Conservation (phyloP, 2,329 filamentous ascomycete genomes). For the Furcasterigmium furcatum region DNA sequence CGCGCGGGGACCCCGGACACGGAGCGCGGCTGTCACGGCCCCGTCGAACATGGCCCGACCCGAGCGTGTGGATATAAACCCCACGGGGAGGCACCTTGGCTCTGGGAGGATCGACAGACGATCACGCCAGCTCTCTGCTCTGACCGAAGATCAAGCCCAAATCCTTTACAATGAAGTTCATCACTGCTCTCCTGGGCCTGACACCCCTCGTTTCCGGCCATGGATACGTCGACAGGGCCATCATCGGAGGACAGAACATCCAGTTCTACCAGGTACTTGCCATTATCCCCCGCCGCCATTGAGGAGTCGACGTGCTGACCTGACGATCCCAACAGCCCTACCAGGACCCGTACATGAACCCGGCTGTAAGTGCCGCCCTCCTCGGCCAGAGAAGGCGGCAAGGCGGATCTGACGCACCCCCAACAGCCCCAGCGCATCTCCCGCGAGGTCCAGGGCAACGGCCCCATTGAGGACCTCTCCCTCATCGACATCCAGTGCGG, state of each 20-base stretch:
- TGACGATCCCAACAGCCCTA: slow-evolving; percentile 15
- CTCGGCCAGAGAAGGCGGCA: no score
- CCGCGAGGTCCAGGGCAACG: slow-evolving; percentile 55
- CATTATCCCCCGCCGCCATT: background rate
- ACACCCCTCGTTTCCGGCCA: slow-evolving; percentile 42
- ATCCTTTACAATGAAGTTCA: no score
- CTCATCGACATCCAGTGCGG: slow-evolving; percentile 54
- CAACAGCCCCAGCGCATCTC: slow-evolving; percentile 34
- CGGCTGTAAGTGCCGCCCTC: slow-evolving; percentile 1
- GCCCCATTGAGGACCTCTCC: slow-evolving; percentile 51
- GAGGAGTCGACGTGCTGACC: no score
- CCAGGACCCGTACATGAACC: slow-evolving; percentile 13
- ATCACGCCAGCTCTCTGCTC: no score
- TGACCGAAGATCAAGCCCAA: no score
- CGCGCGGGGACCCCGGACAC: background rate
- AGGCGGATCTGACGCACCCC: background rate
- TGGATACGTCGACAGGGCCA: slow-evolving; percentile 43
- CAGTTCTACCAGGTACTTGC: slow-evolving; percentile 28
- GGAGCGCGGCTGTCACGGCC: background rate
- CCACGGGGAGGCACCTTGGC: no score
- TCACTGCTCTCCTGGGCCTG: slow-evolving; percentile 5
- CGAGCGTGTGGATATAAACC: no score
- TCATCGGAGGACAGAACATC: slow-evolving; percentile 36
- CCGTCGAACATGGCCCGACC: no score
- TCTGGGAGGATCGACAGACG: no score